Conservation (phyloP, 2,329 filamentous ascomycete genomes). For the Beauveria pseudobassiana region DNA sequence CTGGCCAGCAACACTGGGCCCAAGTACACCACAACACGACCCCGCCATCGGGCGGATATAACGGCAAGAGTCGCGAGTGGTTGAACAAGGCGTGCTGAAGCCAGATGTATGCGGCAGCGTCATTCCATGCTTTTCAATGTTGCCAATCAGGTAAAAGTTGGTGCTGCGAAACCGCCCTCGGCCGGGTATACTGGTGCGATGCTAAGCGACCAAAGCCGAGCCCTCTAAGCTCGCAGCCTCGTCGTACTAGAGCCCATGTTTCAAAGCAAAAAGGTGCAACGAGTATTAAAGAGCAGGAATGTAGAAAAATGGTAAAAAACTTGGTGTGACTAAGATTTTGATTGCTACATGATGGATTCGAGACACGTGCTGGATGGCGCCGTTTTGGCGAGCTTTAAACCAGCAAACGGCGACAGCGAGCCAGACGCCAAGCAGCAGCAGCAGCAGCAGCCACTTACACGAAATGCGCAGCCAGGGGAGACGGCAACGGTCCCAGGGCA, state of each 20-base stretch:
- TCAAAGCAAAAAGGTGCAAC: not conserved
- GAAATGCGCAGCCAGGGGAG: too few species aligned
- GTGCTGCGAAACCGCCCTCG: not conserved
- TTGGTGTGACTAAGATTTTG: too few species aligned
- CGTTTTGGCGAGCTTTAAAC: too few species aligned
- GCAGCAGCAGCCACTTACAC: too few species aligned
- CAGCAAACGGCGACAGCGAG: too few species aligned
- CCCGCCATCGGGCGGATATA: not conserved
- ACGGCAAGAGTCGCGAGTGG: not conserved
- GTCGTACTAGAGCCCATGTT: not conserved
- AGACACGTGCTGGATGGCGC: too few species aligned
- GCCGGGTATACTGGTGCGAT: not conserved
- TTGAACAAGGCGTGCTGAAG: not conserved
- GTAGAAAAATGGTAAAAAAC: not conserved
- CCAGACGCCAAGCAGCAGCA: too few species aligned
- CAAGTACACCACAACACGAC: not conserved
- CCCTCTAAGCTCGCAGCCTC: not conserved
- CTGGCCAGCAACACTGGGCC: not conserved
- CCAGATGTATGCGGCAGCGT: not conserved
- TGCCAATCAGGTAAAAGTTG: too few species aligned
- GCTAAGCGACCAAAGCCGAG: slow-evolving; percentile 10
- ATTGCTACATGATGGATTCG: too few species aligned
- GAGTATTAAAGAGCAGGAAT: not conserved
- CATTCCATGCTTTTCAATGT: too few species aligned
- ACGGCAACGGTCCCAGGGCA: too few species aligned